Percentiles rank a stretch among this genome's conserved stretches.
phyloP scores from a whole-genome alignment of 768 basidiomycete species.

The Auricularia cornea region DNA sequence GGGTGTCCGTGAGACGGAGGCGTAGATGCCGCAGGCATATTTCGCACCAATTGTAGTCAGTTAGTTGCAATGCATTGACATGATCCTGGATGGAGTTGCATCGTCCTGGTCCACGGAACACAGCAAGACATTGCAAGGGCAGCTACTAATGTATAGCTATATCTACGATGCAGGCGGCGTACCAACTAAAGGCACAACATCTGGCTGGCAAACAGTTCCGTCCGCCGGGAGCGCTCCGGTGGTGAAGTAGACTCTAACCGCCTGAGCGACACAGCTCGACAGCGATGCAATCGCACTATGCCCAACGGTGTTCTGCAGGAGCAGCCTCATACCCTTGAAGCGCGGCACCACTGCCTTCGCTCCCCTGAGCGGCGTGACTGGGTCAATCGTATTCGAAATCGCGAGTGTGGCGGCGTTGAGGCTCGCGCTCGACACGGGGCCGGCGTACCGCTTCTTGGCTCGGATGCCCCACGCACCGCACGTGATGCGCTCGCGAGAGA shows the following conservation, averaged over 20 bases:
- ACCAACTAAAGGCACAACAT: slow-evolving; percentile 1
- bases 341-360: neutral
- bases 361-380: neutral
- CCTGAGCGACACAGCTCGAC: neutral
- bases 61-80: no score
- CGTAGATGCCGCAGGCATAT: no score
- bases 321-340: neutral
- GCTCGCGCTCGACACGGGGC: neutral
- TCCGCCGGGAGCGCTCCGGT: neutral
- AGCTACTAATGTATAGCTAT: no score
- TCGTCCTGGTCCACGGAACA: no score
- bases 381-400: neutral
- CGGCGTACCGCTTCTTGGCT: neutral
- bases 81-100: no score
- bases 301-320: neutral
- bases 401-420: neutral
- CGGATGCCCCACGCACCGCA: neutral
- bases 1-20: no score
- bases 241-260: neutral
- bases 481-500: neutral
- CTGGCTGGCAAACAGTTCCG: slow-evolving; percentile 3
- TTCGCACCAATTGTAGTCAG: no score
- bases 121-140: no score
- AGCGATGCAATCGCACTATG: neutral
- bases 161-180: no score